Percentiles rank a stretch among this genome's conserved stretches.
Evolutionary conservation across 441 rosid species (phyloP).

Genomic region (Brassica balearica): DNA sequence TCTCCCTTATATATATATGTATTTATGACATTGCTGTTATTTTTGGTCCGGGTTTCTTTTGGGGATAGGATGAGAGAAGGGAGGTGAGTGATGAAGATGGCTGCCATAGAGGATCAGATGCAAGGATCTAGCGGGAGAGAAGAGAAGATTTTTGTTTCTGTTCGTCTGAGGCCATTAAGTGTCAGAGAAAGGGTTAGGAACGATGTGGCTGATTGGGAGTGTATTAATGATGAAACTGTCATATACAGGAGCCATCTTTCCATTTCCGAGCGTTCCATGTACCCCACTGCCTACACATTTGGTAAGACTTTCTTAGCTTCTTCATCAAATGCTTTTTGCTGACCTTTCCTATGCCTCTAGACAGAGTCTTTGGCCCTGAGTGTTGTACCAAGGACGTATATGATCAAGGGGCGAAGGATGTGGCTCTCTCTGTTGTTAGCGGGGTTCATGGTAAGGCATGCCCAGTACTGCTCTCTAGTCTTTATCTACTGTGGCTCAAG

Average conservation of each 20-base stretch:
- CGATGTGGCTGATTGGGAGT: constrained; percentile 78
- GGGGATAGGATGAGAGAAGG: constrained; percentile 43
- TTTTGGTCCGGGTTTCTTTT: constrained; percentile 13
- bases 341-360: constrained; percentile 48
- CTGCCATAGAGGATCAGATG: constrained; percentile 60
- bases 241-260: constrained; percentile 67
- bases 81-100: constrained; percentile 58
- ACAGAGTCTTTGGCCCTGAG: constrained; percentile 68
- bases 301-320: constrained; percentile 52
- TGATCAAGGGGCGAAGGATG: constrained; percentile 69
- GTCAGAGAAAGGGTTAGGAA: constrained; percentile 62
- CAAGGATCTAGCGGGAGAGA: constrained; percentile 48
- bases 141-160: constrained; percentile 72
- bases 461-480: constrained; percentile 42
- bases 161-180: constrained; percentile 74
- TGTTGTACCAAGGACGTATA: constrained; percentile 64
- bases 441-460: constrained; percentile 60
- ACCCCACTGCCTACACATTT: constrained; percentile 73
- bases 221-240: constrained; percentile 62
- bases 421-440: constrained; percentile 72
- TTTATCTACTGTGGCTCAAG: constrained; percentile 8
- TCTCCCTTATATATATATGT: not conserved
- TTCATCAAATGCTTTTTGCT: constrained; percentile 12
- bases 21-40: not conserved
- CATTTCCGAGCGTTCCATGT: constrained; percentile 69